Percentiles rank a stretch among this genome's conserved stretches.
Conservation (phyloP, 495 filamentous ascomycete genomes). For the Aspergillus steynii region DNA sequence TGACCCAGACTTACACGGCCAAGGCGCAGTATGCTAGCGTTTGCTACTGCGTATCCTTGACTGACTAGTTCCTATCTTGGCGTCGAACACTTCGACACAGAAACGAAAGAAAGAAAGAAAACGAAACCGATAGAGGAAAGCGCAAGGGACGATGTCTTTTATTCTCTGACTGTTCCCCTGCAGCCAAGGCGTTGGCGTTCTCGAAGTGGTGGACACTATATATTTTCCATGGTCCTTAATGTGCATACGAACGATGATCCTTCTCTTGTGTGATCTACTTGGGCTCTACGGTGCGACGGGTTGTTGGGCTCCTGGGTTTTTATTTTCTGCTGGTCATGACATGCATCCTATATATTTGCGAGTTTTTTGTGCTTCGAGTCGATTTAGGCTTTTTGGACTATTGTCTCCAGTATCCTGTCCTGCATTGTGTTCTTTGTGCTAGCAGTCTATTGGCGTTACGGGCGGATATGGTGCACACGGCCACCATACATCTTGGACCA, state of each 20-base stretch:
- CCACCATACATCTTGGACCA: conserved; percentile 8
- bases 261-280: conserved; percentile 15
- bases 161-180: neutral
- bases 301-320: conserved; percentile 12
- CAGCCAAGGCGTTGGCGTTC: conserved; percentile 23
- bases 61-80: conserved; percentile 27
- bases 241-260: conserved; percentile 27
- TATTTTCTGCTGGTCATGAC: conserved; percentile 17
- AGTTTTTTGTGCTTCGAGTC: conserved; percentile 9
- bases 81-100: neutral
- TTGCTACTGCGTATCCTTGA: conserved; percentile 46
- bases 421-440: conserved; percentile 5
- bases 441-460: conserved; percentile 12
- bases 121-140: neutral
- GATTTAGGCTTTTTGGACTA: conserved; percentile 8
- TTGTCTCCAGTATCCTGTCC: conserved; percentile 11
- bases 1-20: conserved; percentile 41
- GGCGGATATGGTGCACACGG: conserved; percentile 11
- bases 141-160: neutral
- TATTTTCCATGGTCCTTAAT: conserved; percentile 13
- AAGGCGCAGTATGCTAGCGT: conserved; percentile 40
- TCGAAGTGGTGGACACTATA: conserved; percentile 12
- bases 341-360: conserved; percentile 4
- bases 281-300: conserved; percentile 17
- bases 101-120: neutral